Conservation (phyloP, 768 basidiomycete genomes). For the Butyriboletus loyo region DNA sequence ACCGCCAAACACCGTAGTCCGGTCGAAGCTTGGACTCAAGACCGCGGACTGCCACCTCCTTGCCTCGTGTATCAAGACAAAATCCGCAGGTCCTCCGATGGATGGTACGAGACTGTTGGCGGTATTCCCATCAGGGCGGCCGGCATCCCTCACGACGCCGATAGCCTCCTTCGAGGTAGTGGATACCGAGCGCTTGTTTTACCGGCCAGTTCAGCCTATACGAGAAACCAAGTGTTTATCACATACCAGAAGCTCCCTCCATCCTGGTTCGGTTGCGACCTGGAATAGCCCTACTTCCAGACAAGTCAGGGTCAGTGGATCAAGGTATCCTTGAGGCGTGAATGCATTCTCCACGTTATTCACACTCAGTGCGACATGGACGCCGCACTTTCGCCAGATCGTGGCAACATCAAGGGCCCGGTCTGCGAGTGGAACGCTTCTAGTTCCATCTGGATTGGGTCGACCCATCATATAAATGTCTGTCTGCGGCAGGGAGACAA, state of each 20-base stretch:
- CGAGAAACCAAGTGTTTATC: neutral
- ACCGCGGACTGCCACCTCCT: slow-evolving; percentile 43
- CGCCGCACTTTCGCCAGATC: slow-evolving; percentile 41
- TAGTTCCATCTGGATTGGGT: slow-evolving; percentile 12
- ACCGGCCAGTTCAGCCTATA: slow-evolving; percentile 2
- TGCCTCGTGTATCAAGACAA: slow-evolving; percentile 55
- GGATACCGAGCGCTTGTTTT: slow-evolving; percentile 48
- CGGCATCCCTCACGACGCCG: slow-evolving; percentile 24
- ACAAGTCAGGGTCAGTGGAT: slow-evolving; percentile 57
- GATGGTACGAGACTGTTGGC: slow-evolving; percentile 33
- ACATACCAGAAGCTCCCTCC: slow-evolving; percentile 48
- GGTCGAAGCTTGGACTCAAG: slow-evolving; percentile 41
- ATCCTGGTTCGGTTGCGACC: slow-evolving; percentile 46
- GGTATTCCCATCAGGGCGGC: neutral
- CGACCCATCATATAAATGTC: slow-evolving; percentile 71
- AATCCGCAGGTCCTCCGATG: slow-evolving; percentile 49
- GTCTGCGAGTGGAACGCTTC: slow-evolving; percentile 38
- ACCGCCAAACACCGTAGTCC: slow-evolving; percentile 18
- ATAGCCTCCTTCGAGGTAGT: slow-evolving; percentile 51
- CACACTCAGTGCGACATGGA: slow-evolving; percentile 54
- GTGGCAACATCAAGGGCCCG: slow-evolving; percentile 55
- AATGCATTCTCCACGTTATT: slow-evolving; percentile 69
- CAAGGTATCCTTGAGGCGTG: slow-evolving; percentile 63
- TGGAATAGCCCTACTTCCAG: slow-evolving; percentile 61
- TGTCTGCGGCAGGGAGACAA: slow-evolving; percentile 60